A percentile compares a stretch with the other conserved stretches of the same genome.
Conservation (phyloP, 192 early-diverging fungal genomes). For the Pecoramyces ruminantium region DNA sequence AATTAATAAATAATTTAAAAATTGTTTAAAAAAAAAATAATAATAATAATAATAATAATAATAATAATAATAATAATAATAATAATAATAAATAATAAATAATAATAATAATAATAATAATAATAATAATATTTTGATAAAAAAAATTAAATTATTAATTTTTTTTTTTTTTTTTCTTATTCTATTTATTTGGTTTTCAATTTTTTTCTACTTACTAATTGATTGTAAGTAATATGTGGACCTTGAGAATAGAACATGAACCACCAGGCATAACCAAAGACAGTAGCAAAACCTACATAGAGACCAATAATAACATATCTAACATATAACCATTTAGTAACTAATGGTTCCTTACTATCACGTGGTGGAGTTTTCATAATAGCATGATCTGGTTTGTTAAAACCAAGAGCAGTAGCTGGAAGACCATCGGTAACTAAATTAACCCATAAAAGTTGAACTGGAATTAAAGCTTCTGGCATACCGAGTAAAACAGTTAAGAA, state of each 20-base stretch:
- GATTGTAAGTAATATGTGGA: slow-evolving; percentile 71
- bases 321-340: slow-evolving; percentile 86
- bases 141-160: too few species aligned
- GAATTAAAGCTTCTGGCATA: slow-evolving; percentile 93
- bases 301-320: slow-evolving; percentile 82
- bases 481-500: slow-evolving; percentile 92
- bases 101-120: too few species aligned
- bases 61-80: too few species aligned
- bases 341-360: slow-evolving; percentile 68
- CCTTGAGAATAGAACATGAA: slow-evolving; percentile 84
- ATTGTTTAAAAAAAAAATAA: too few species aligned
- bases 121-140: too few species aligned
- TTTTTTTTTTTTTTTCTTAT: too few species aligned
- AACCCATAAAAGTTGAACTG: slow-evolving; percentile 96
- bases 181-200: too few species aligned
- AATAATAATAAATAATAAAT: too few species aligned
- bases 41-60: too few species aligned
- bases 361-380: slow-evolving; percentile 89
- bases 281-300: slow-evolving; percentile 84
- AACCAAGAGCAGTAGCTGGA: slow-evolving; percentile 93
- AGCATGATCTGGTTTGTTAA: slow-evolving; percentile 90
- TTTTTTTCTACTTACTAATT: slow-evolving; percentile 40
- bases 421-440: slow-evolving; percentile 96
- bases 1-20: too few species aligned
- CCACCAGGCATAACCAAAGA: slow-evolving; percentile 98